Evolutionary conservation across 2,329 filamentous ascomycete species (phyloP), one percentile per base, ranked within the genome.

Genomic region (Paecilomyces sp.): DNA sequence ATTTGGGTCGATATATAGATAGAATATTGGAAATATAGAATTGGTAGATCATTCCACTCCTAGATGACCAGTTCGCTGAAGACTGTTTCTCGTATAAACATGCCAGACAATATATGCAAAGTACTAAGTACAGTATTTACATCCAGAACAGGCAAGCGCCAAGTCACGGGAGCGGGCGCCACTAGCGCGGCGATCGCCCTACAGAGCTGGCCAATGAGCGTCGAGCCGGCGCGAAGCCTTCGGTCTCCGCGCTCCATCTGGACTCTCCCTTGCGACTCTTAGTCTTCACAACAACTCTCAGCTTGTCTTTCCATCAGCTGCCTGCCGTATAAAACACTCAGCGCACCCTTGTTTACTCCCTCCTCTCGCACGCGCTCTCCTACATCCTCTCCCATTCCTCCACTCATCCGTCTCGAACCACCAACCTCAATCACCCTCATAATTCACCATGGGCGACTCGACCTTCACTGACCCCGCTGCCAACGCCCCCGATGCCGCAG

Each of bases 401-500:
- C 51, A 47, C 59, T n/a, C 54, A 50, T 50, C 18, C 9, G n/a
- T 53, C 54, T 58, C 41, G 2, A 22, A 47, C 25, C 18, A 47
- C n/a, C 41, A n/a, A 47, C 41, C 18, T 47, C 8, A 7, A 47
- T 22, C 41, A 57, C 55, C 54, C 57, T 57, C 22, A 54, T 47
- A 55, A 57, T 59, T 31, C 54, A 56, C 66, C 58, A 76, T 76
- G 74, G 69, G 71, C 67, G 73, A 73, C 64, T 66, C 65, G 54
- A 63, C 67, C 51, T 63, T 68, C n/a, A 67, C 68, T 61, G 67
- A 74, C 65, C 71, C 83, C 63, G 74, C 80, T 63, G 71, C 75
- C 60, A 67, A 68, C 64, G 64, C 68, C 54, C 63, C 70, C 60
- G 70, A 72, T 59, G 69, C 68, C 31, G 66, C 72, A 62, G 73